These are phyloP conservation scores for Corinectria fuckeliana DNA, from an alignment of 2,329 filamentous ascomycete species.

Conservation along the genomic window DNA sequence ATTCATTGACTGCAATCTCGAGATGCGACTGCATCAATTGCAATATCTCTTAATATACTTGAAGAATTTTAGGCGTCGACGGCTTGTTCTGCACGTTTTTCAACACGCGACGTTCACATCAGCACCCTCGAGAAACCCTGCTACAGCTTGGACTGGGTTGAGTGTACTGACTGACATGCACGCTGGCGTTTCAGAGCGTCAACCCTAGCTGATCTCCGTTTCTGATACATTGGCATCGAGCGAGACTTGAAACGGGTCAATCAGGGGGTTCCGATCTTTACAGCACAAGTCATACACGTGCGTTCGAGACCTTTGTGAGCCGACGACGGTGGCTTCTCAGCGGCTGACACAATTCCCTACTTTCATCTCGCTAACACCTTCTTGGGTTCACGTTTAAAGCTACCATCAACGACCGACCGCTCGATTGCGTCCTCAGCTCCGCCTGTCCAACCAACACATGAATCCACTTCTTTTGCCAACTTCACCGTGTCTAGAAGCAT, in stretches of 20 bases:
- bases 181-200: constrained; percentile 9
- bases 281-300: not conserved
- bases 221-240: constrained; percentile 14
- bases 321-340: not conserved
- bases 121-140: not conserved
- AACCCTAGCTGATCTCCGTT: constrained; percentile 2
- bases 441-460: not conserved
- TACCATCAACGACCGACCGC: not conserved
- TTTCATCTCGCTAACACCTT: not conserved
- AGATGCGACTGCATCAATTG: constrained; percentile 8
- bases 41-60: constrained; percentile 1
- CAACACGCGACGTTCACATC: not conserved
- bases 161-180: not conserved
- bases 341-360: not conserved
- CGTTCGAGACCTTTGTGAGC: not conserved
- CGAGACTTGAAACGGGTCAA: not conserved
- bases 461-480: not conserved
- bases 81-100: not conserved
- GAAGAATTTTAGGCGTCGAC: constrained; percentile 1
- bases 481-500: not conserved
- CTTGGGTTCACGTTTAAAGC: too few species aligned
- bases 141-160: not conserved
- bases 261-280: not conserved
- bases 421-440: not conserved
- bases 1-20: constrained; percentile 1